A percentile compares a stretch with the other conserved stretches of the same genome.
phyloP scores from a whole-genome alignment of 2,329 filamentous ascomycete genomes.

The Cryphonectria naterciae region DNA sequence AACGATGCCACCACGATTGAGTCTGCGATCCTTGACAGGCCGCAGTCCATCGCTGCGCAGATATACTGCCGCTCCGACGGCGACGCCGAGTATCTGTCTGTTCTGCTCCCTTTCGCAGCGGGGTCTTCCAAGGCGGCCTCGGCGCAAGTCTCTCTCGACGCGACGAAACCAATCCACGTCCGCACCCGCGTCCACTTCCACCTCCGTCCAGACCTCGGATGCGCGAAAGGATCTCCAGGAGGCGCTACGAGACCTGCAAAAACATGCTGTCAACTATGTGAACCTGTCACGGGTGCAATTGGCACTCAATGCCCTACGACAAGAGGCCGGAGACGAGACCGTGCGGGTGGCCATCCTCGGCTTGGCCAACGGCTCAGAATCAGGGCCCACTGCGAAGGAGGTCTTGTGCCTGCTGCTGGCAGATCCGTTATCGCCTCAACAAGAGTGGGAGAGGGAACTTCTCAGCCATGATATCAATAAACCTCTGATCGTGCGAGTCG shows the following conservation, averaged over 20 bases:
- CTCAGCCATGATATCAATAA: constrained; percentile 53
- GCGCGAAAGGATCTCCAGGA: constrained; percentile 60
- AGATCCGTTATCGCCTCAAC: constrained; percentile 67
- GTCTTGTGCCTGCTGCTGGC: constrained; percentile 72
- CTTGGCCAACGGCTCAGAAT: constrained; percentile 44
- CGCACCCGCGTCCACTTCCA: neutral
- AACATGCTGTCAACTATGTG: constrained; percentile 62
- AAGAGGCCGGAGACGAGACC: constrained; percentile 59
- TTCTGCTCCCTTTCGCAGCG: constrained; percentile 38
- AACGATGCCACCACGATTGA: constrained; percentile 39
- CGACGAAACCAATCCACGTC: constrained; percentile 35
- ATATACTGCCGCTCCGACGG: constrained; percentile 2
- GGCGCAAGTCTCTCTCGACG: constrained; percentile 27
- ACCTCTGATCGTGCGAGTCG: constrained; percentile 67
- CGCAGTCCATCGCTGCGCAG: constrained; percentile 28
- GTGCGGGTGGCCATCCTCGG: constrained; percentile 63
- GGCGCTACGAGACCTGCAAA: constrained; percentile 63
- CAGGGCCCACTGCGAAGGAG: constrained; percentile 58
- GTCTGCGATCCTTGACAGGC: constrained; percentile 34
- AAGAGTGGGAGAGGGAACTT: constrained; percentile 70
- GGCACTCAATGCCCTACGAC: constrained; percentile 66
- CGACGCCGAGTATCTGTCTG: constrained; percentile 35
- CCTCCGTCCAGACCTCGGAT: constrained; percentile 31
- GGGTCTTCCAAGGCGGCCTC: constrained; percentile 17
- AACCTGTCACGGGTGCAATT: constrained; percentile 74